A percentile compares a stretch with the other conserved stretches of the same genome.
These are phyloP conservation scores for Boletus sensibilis DNA, from an alignment of 768 basidiomycete genomes.

Conservation along the genomic window DNA sequence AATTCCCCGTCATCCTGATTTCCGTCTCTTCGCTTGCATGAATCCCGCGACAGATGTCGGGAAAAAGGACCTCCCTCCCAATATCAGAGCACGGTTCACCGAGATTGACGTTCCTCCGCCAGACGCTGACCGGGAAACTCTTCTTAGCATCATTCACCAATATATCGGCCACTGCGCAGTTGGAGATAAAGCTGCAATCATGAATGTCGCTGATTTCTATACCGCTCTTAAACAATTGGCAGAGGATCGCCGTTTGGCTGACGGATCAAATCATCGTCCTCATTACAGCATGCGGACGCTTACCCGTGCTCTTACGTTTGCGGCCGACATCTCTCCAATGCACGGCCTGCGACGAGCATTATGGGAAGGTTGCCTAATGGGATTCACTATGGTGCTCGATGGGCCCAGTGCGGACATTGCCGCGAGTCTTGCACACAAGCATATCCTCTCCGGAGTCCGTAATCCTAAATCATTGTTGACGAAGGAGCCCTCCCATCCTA, in stretches of 20 bases:
- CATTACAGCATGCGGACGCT: conserved; percentile 98
- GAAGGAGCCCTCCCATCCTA: conserved; percentile 62
- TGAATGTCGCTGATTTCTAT: conserved; percentile 93
- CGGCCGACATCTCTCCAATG: conserved; percentile 70
- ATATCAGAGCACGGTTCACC: conserved; percentile 88
- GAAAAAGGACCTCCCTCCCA: conserved; percentile 93
- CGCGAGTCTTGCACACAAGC: conserved; percentile 64
- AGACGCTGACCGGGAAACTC: conserved; percentile 86
- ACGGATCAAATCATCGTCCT: conserved; percentile 89
- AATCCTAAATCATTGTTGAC: conserved; percentile 75
- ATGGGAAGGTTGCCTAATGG: conserved; percentile 98
- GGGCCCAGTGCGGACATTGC: conserved; percentile 65
- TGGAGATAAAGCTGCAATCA: conserved; percentile 82
- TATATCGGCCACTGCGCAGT: conserved; percentile 85
- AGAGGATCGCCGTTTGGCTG: conserved; percentile 75
- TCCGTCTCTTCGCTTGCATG: conserved; percentile 98
- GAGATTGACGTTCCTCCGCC: conserved; percentile 95
- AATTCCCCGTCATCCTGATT: conserved; percentile 88
- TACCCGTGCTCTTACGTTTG: conserved; percentile 85
- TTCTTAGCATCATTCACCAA: conserved; percentile 81
- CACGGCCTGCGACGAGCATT: conserved; percentile 84
- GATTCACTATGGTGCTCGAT: conserved; percentile 95
- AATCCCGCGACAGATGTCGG: conserved; percentile 99
- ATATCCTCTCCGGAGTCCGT: conserved; percentile 75
- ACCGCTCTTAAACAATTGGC: conserved; percentile 73